These are phyloP conservation scores for Nigrospora osmanthi DNA, from an alignment of 2,329 filamentous ascomycete genomes.

Conservation along the genomic window DNA sequence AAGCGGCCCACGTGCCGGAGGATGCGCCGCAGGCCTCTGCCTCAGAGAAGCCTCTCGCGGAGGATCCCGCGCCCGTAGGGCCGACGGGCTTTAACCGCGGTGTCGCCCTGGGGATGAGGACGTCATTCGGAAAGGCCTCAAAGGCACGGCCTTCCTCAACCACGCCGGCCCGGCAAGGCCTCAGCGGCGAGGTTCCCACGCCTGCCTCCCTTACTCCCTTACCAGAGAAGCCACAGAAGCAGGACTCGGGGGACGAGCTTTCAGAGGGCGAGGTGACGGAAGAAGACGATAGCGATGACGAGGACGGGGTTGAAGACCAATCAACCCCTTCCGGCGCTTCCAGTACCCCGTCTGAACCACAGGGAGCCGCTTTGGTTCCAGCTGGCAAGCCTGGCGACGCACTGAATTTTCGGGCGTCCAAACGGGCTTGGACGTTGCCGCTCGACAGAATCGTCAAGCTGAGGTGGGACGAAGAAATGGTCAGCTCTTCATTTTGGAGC, in stretches of 20 bases:
- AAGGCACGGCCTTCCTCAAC: neutral
- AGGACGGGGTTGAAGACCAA: neutral
- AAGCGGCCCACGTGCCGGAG: no score
- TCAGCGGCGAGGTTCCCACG: neutral
- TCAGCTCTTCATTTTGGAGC: neutral
- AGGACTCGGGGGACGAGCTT: constrained; percentile 8
- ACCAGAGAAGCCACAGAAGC: constrained; percentile 21
- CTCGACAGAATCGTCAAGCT: neutral
- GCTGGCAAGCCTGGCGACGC: neutral
- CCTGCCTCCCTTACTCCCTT: neutral
- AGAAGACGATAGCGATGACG: constrained; percentile 1
- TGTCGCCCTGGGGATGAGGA: constrained; percentile 15
- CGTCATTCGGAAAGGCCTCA: constrained; percentile 12
- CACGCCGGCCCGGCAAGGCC: neutral
- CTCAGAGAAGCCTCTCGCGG: no score
- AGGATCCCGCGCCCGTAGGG: constrained; percentile 1
- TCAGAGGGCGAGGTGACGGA: constrained; percentile 1
- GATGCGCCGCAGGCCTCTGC: no score
- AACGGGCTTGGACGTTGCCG: neutral
- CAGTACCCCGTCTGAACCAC: neutral
- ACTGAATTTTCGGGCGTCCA: neutral
- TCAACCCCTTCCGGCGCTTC: neutral
- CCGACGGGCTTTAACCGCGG: constrained; percentile 18
- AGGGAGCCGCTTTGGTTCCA: neutral
- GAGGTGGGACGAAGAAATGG: neutral